Evolutionary conservation across 148 eudicot genomes (phyloP), one percentile per base, ranked within the genome.

Genomic region (Beta vulgaris): DNA sequence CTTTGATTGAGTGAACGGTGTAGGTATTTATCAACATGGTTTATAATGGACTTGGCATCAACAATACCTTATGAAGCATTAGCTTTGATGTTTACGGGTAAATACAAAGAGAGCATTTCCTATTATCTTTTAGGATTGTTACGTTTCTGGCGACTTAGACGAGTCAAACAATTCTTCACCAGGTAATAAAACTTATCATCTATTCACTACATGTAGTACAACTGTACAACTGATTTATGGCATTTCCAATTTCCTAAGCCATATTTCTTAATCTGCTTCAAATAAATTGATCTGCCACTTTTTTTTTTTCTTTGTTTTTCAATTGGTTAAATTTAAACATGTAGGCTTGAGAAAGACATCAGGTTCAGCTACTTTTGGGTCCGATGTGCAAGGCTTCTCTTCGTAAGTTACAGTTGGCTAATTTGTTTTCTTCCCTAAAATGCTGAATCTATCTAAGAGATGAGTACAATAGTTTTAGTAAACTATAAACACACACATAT

Each of bases 311-410:
- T 54, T 10, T 9, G 48, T 23, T 48, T 19, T 10, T 6, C 28
- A 31, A 36, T 12, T 32, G 2, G n/a, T 72, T 35, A 9, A 25
- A 44, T 26, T 62, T 51, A 4, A 21, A 43, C 31, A 15, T 78
- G 82, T 80, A 93, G 98, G 91, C 91, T 93, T 71, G 98, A 93
- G 78, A 93, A 93, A 75, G 98, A 93, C 76, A 93, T 93, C 69
- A 82, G 98, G 73, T 91, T 89, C 77, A 89, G 80, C 90, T 93
- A 93, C 75, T 93, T 93, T 75, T 91, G 92, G 94, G 84, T 90
- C 32, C 83, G 98, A 68, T 89, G 98, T 81, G 85, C 91, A 12
- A 83, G 96, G 69, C 91, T 93, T 34, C 77, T 93, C 11, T 87
- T 80, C 51, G 98, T 93, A 86, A 87, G 96, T 85, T 2, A 43